Conservation (phyloP, 2,329 filamentous ascomycete species). For the Juglanconis oblonga region DNA sequence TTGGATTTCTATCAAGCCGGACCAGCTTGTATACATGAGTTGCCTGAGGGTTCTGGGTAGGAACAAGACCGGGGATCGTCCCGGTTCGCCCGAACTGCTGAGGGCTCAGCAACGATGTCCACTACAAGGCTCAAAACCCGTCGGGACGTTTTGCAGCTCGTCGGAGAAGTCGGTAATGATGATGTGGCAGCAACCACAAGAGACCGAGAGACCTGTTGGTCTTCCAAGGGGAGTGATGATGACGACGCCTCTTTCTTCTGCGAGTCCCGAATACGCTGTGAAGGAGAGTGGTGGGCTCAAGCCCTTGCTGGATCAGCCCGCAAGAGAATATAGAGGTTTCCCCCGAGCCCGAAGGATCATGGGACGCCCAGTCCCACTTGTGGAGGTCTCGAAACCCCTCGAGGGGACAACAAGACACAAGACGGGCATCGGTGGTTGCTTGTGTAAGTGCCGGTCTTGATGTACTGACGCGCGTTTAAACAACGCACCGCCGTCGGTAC, state of each 20-base stretch:
- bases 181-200: not conserved
- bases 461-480: constrained; percentile 16
- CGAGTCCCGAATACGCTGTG: not conserved
- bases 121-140: too few relatives aligned
- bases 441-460: constrained; percentile 12
- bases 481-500: not conserved
- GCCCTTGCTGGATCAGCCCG: not conserved
- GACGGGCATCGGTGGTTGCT: constrained; percentile 5
- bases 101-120: too few relatives aligned
- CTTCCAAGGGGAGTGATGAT: not conserved
- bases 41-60: too few relatives aligned
- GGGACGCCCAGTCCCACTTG: not conserved
- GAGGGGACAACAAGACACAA: not conserved
- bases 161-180: too few relatives aligned
- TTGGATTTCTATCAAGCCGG: too few relatives aligned
- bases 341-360: not conserved
- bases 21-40: too few relatives aligned
- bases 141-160: too few relatives aligned
- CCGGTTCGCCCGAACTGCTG: too few relatives aligned
- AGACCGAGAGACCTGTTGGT: not conserved
- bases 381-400: not conserved
- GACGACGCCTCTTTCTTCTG: not conserved
- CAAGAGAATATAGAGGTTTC: not conserved
- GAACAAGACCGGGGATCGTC: too few relatives aligned
- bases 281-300: not conserved